Evolutionary conservation across 257 asterid species (phyloP).

Genomic region (Gentiana straminea): DNA sequence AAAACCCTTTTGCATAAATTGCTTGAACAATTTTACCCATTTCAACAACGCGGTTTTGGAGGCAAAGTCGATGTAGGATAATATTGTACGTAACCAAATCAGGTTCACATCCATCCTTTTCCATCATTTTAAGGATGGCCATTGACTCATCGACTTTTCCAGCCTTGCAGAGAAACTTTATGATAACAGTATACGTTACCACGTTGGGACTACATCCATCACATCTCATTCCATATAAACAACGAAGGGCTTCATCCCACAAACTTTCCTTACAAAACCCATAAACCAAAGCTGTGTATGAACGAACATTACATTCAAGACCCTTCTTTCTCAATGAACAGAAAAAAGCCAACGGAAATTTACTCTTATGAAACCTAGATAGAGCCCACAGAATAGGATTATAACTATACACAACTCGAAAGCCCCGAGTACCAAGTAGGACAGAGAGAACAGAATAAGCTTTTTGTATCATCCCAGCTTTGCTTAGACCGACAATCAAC

Average conservation of each 20-base stretch:
- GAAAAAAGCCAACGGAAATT: constrained; percentile 32
- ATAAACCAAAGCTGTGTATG: constrained; percentile 52
- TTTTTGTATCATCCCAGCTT: constrained; percentile 26
- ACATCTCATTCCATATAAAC: constrained; percentile 33
- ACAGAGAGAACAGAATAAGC: constrained; percentile 26
- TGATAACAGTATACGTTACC: constrained; percentile 33
- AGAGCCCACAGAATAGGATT: constrained; percentile 51
- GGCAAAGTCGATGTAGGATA: constrained; percentile 44
- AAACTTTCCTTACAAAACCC: constrained; percentile 34
- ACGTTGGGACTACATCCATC: constrained; percentile 35
- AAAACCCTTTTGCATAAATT: constrained; percentile 34
- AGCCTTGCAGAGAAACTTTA: constrained; percentile 45
- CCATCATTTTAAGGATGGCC: constrained; percentile 31
- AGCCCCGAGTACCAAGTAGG: constrained; percentile 18
- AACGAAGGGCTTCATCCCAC: constrained; percentile 36
- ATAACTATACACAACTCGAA: constrained; percentile 17
- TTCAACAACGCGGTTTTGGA: constrained; percentile 28
- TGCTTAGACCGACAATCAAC: constrained; percentile 37
- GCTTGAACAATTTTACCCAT: constrained; percentile 25
- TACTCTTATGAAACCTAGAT: constrained; percentile 26
- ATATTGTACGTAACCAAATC: constrained; percentile 52
- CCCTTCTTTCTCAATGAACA: constrained; percentile 47
- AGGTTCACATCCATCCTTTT: constrained; percentile 36
- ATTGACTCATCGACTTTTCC: constrained; percentile 39
- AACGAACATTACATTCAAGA: constrained; percentile 20